Base-by-base conservation (phyloP, 2,329 filamentous ascomycete species). In the Pseudogymnoascus sp. region DNA sequence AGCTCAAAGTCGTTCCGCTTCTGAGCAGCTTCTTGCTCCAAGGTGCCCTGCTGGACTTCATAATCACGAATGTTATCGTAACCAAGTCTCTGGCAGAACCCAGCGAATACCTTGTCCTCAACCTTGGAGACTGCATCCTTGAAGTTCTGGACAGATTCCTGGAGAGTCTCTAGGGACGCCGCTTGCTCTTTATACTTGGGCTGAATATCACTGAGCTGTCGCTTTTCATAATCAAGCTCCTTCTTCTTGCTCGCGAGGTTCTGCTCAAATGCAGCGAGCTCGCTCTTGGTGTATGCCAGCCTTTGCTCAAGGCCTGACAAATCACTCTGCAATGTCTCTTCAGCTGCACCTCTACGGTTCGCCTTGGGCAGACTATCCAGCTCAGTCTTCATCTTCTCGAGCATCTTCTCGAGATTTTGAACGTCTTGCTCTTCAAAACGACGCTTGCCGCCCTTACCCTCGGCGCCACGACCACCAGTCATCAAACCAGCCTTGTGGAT, bases 401-500 rank as follows among this genome's bases (percentile, higher is more conserved):
- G 88, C 69, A 91, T 80, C 67, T 86, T 87, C 70, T 88, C 84
- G n/a, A 97, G 80, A 65, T 90, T 90, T 68, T 96, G 90, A 31
- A 97, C 86, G 69, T 97, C 92, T 6, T 89, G 85, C 69, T 97
- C 93, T 71, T 96, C 93, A 77, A 96, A 97, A 62, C 89, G 85
- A 64, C 91, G 88, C 67, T 91, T 89, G 65, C 84, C 85, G 63
- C 87, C 86, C 73, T 89, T 90, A 57, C 86, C 83, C 54, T 89
- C 85, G 0, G 86, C 87, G 31, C 91, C 88, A 66, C 92, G 89
- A 68, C 95, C 95, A 80, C 95, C 95, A 60, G 95, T 97, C 89
- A 99, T 97, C 62, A 96, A 82, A 72, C 95, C 95, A 54, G 90
- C 92, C 74, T 97, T 97, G 78, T 96, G 92, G 67, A 99, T 97